These are phyloP conservation scores for Leccinellum luteum DNA, from an alignment of 768 basidiomycete genomes.

Conservation along the genomic window DNA sequence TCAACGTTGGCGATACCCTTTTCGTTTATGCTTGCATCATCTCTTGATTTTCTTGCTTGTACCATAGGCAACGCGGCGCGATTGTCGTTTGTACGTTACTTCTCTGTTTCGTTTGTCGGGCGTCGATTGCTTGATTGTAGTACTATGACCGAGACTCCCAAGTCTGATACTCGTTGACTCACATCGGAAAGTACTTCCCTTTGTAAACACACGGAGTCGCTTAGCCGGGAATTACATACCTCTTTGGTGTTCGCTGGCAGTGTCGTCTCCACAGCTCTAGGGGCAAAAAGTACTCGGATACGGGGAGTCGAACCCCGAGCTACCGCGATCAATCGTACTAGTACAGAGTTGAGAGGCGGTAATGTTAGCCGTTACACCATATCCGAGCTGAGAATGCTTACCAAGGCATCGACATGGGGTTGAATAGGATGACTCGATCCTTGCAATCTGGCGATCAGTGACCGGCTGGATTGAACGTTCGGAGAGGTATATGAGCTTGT, in stretches of 20 bases:
- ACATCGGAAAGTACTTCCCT: too few species aligned
- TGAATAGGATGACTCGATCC: too few species aligned
- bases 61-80: background rate
- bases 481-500: too few species aligned
- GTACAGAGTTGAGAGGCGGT: constrained; percentile 50
- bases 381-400: constrained; percentile 31
- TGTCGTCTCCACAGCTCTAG: too few species aligned
- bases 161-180: background rate
- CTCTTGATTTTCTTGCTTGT: background rate
- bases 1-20: background rate
- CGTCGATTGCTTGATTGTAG: background rate
- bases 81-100: background rate
- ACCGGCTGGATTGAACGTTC: too few species aligned
- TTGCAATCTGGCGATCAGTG: too few species aligned
- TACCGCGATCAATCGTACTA: constrained; percentile 30
- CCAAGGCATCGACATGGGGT: too few species aligned
- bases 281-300: constrained; percentile 22
- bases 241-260: too few species aligned
- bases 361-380: constrained; percentile 71
- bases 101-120: background rate
- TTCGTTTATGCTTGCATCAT: background rate
- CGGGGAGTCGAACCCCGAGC: constrained; percentile 39
- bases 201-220: too few species aligned
- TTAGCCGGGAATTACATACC: too few species aligned
- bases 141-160: background rate